These are phyloP conservation scores for Aspergillus glaucus DNA, from an alignment of 2,329 filamentous ascomycete species.

Conservation along the genomic window DNA sequence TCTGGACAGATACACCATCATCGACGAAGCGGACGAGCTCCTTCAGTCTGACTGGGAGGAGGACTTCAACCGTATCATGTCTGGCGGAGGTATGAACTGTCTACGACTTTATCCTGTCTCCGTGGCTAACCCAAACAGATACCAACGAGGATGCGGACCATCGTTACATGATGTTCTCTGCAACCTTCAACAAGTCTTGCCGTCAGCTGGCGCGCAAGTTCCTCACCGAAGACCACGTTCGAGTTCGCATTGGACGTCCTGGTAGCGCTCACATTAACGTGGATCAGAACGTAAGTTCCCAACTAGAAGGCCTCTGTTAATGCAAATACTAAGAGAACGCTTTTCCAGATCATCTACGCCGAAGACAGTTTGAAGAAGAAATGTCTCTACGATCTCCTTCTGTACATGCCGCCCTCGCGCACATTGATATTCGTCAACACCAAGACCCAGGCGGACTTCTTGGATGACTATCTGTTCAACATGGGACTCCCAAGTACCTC, in stretches of 20 bases:
- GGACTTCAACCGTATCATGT: slow-evolving; percentile 68
- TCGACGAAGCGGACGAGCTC: slow-evolving; percentile 96
- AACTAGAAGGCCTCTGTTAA: background rate
- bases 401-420: slow-evolving; percentile 62
- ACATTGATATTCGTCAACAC: slow-evolving; percentile 88
- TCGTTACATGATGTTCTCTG: slow-evolving; percentile 78
- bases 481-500: slow-evolving; percentile 73
- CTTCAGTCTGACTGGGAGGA: slow-evolving; percentile 71
- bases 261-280: slow-evolving; percentile 81
- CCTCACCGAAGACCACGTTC: slow-evolving; percentile 66
- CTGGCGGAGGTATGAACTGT: slow-evolving; percentile 63
- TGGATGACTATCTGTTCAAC: slow-evolving; percentile 87
- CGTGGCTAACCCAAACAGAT: slow-evolving; percentile 40
- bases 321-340: background rate
- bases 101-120: slow-evolving; percentile 4
- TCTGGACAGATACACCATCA: slow-evolving; percentile 55
- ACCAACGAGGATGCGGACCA: slow-evolving; percentile 68
- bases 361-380: slow-evolving; percentile 62
- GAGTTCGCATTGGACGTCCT: slow-evolving; percentile 78
- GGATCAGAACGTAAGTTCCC: slow-evolving; percentile 53
- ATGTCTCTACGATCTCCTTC: slow-evolving; percentile 65
- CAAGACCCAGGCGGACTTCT: slow-evolving; percentile 68
- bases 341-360: slow-evolving; percentile 54
- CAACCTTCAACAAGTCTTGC: slow-evolving; percentile 79
- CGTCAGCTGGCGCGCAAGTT: slow-evolving; percentile 72